A percentile compares a stretch with the other conserved stretches of the same genome.
phyloP scores from a whole-genome alignment of 2,329 filamentous ascomycete species.

The Juglanconis juglandina region DNA sequence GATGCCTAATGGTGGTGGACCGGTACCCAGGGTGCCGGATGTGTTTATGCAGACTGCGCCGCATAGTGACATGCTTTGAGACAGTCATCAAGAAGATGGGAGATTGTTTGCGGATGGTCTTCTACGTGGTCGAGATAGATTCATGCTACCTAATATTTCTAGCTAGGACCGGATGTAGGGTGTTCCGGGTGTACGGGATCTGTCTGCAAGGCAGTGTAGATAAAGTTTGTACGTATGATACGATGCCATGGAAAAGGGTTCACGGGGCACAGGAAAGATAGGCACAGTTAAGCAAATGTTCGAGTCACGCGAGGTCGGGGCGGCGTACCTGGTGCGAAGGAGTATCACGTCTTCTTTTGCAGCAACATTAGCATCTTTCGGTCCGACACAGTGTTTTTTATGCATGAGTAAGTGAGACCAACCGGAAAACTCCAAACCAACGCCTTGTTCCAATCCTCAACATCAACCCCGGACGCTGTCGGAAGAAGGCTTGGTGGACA shows the following conservation, averaged over 20 bases:
- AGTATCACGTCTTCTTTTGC: conserved; percentile 17
- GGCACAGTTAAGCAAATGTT: not conserved
- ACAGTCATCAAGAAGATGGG: not conserved
- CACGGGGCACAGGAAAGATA: not conserved
- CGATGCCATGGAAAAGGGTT: not conserved
- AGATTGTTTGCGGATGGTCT: not conserved
- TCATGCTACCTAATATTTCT: not conserved
- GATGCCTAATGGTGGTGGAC: conserved; percentile 30
- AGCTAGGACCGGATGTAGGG: not conserved
- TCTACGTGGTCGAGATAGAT: not conserved
- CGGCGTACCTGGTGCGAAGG: conserved; percentile 22
- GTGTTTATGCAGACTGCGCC: conserved; percentile 27
- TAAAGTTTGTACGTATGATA: conserved; percentile 1
- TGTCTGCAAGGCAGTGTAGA: not conserved
- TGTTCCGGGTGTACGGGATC: not conserved
- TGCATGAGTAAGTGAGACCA: conserved; percentile 33
- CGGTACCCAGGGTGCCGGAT: conserved; percentile 40
- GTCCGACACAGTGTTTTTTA: conserved; percentile 6
- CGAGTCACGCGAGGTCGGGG: not conserved
- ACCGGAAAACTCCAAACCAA: conserved; percentile 26
- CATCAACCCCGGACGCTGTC: too few relatives aligned
- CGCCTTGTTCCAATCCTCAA: not conserved
- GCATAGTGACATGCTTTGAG: conserved; percentile 35
- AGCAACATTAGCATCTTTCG: conserved; percentile 29
- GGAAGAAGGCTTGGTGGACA: too few relatives aligned